phyloP scores from a whole-genome alignment of 495 filamentous ascomycete species.

The Aspergillus panamensis region DNA sequence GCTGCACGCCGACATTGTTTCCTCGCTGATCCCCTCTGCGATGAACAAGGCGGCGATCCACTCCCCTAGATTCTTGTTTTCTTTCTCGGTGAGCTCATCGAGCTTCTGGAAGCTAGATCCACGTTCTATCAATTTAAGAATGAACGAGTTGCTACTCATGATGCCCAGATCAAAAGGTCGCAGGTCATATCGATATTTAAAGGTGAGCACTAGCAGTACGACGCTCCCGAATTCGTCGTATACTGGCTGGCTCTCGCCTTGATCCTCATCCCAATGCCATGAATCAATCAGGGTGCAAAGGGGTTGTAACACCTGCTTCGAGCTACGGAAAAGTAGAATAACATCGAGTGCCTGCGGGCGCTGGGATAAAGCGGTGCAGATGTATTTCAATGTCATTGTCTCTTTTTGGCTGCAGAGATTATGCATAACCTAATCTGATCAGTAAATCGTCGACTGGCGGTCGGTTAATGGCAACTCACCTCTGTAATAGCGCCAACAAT shows the following conservation, averaged over 20 bases:
- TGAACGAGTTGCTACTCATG: conserved; percentile 61
- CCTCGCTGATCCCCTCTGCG: conserved; percentile 76
- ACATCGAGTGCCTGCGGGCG: conserved; percentile 80
- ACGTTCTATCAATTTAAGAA: conserved; percentile 69
- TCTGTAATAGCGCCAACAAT: conserved; percentile 80
- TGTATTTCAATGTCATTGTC: conserved; percentile 82
- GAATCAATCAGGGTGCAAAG: conserved; percentile 81
- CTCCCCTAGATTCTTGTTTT: conserved; percentile 69
- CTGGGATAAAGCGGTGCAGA: conserved; percentile 76
- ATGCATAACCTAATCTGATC: conserved; percentile 60
- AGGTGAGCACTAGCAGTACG: conserved; percentile 74
- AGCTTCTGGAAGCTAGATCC: conserved; percentile 58
- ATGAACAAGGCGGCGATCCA: conserved; percentile 92
- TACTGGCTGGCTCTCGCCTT: conserved; percentile 89
- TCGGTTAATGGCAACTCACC: conserved; percentile 40
- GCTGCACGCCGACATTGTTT: conserved; percentile 84
- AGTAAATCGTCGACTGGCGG: conserved; percentile 6
- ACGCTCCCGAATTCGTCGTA: conserved; percentile 96
- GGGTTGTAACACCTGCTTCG: conserved; percentile 72
- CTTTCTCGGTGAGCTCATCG: conserved; percentile 65
- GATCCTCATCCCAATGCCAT: conserved; percentile 92
- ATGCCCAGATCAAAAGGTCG: conserved; percentile 64
- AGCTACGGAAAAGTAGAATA: conserved; percentile 77
- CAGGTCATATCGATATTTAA: conserved; percentile 80
- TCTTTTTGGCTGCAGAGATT: conserved; percentile 77